Base-by-base conservation (phyloP, 1,139 yeast genomes). In the Debaryomyces fabryi region DNA sequence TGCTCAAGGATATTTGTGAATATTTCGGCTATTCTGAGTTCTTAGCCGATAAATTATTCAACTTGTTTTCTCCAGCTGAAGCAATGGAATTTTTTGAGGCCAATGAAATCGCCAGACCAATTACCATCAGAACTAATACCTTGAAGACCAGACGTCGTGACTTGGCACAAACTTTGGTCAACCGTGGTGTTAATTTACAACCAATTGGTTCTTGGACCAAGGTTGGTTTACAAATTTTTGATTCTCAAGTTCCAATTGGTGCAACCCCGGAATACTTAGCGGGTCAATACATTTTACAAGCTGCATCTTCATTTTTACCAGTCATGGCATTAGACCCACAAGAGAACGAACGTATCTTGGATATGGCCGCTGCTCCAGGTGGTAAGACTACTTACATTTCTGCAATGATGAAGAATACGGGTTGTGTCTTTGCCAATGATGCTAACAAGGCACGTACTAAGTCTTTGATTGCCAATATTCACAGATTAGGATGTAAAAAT, bases 361-460 rank as follows among this genome's bases (percentile, higher is more conserved):
- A 95, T 74, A 95, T 95, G 99, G 99, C 99, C 38, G 96, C 99
- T 50, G 98, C 99, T 18, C 99, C 99, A 57, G 99, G 99, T 75
- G 99, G 99, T 71, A 95, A 95, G 66, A 91, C 99, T 9, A 93
- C 99, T 1, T 93, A 91, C 65, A 85, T 95, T 49, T 85, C 97
- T 38, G 99, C 99, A 0, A 73, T 92, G 71, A 93, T 93, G 98
- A 95, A 95, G 67, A 95, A 93, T 68, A 93, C 99, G 3, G 99
- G 99, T 33, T 86, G 96, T 67, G 88, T 95, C 15, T 92, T 95
- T 67, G 99, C 99, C 48, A 95, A 95, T 69, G 99, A 95, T 74
- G 88, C 96, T 51, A 92, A 90, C 74, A 93, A 92, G 68, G 90
- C 96, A 25, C 86, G 99, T 74, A 92, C 98, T 42, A 93, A 93